Base-by-base conservation (phyloP, 2,329 filamentous ascomycete genomes). In the Fusarium subtropicale region DNA sequence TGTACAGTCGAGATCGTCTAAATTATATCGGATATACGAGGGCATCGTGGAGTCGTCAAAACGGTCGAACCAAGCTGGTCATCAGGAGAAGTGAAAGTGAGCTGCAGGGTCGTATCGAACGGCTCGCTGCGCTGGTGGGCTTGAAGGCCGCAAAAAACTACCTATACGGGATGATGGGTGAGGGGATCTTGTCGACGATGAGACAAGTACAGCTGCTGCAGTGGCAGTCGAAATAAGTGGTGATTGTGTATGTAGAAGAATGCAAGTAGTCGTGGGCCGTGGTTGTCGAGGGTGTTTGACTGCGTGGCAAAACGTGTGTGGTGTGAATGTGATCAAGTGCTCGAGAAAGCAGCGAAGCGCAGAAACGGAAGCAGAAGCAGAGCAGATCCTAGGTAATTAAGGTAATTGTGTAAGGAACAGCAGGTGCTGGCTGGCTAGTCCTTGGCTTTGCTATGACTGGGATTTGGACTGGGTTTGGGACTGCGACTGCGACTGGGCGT, bases 221-320 rank as follows among this genome's bases (percentile, higher is more conserved):
- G 61, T 71, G 64, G 44, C 50, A 67, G 65, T 66, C 55, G 47
- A 69, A 64, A 64, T 53, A 71, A 36, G 68, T 56, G 60, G 62
- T 64, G 69, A 60, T 63, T 74, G 71, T 66, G 64, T 64, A 58
- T 71, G 62, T 60, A 69, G 62, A 68, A 67, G 66, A 66, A 72
- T 72, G 71, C 70, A 71, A 71, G 73, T 65, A 71, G 62, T 70
- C 63, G 60, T 62, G 55, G 66, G 69, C 59, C 55, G 62, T 69
- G 33, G 69, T 68, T 63, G 55, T 70, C 62, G 56, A 61, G 57
- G 57, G 52, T 55, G 60, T 59, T 61, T 66, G 60, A 51, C 28
- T 74, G 73, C 73, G 73, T 75, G 73, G 73, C 73, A 62, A 73
- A 60, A 71, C 62, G 66, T 75, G 73, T 70, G 69, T 75, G 73